Evolutionary conservation across 1,284 basidiomycete species (phyloP).

Genomic region (Jaminaea rosea): DNA sequence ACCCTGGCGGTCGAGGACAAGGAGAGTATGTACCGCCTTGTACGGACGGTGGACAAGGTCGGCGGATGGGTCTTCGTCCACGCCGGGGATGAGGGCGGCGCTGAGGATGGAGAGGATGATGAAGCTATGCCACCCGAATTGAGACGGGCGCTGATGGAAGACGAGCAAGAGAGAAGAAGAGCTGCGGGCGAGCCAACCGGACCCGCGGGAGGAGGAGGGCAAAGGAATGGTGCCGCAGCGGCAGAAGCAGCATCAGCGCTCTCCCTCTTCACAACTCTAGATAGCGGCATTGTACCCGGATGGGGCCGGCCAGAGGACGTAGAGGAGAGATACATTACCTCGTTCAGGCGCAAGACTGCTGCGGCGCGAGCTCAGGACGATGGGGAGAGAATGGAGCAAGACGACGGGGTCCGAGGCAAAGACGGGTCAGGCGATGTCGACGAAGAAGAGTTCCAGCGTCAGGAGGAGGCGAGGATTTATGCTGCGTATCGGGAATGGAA

Average conservation of each 20-base stretch:
- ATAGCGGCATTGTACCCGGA: constrained; percentile 25
- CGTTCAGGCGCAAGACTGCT: background rate
- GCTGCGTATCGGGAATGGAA: background rate
- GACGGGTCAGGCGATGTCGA: constrained; percentile 5
- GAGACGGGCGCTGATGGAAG: background rate
- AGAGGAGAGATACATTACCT: constrained; percentile 35
- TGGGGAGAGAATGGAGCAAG: background rate
- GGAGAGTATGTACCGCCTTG: constrained; percentile 37
- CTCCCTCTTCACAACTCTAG: constrained; percentile 30
- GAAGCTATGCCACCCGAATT: background rate
- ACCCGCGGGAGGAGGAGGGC: no score
- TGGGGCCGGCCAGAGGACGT: constrained; percentile 34
- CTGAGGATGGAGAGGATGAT: constrained; percentile 1
- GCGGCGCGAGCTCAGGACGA: background rate
- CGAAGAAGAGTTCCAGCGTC: background rate
- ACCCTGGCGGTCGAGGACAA: constrained; percentile 62
- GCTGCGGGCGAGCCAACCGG: no score
- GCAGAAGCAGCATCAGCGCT: constrained; percentile 25
- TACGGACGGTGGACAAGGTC: constrained; percentile 40
- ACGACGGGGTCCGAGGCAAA: no score
- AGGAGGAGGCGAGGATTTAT: background rate
- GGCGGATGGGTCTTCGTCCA: constrained; percentile 37
- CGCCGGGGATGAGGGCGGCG: constrained; percentile 6
- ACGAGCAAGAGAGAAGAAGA: constrained; percentile 18
- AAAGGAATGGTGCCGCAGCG: no score